Percentiles rank a stretch among this genome's conserved stretches.
Evolutionary conservation across 192 early-diverging fungal genomes (phyloP).

Genomic region (Rhizophagus clarus): DNA sequence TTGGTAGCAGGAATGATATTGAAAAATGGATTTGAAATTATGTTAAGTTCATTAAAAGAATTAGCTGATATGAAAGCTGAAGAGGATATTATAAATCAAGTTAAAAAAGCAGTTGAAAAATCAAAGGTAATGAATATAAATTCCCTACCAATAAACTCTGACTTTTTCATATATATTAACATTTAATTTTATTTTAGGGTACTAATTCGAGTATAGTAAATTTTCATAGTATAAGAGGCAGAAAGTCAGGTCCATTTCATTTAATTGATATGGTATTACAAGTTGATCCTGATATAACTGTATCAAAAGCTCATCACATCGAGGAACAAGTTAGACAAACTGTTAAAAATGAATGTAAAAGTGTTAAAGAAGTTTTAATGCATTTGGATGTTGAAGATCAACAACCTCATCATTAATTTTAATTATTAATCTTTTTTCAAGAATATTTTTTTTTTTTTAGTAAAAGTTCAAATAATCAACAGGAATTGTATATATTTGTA

Average conservation of each 20-base stretch:
- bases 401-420: slow-evolving; percentile 30
- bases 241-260: slow-evolving; percentile 60
- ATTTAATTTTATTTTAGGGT: slow-evolving; percentile 8
- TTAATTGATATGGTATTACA: slow-evolving; percentile 57
- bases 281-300: slow-evolving; percentile 49
- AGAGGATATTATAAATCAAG: slow-evolving; percentile 33
- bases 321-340: slow-evolving; percentile 33
- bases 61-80: slow-evolving; percentile 40
- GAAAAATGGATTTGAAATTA: slow-evolving; percentile 59
- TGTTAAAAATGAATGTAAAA: slow-evolving; percentile 37
- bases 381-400: slow-evolving; percentile 43
- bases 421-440: too few relatives aligned
- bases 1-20: slow-evolving; percentile 73
- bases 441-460: too few relatives aligned
- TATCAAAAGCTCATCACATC: slow-evolving; percentile 49
- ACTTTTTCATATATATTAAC: too few relatives aligned
- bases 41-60: slow-evolving; percentile 43
- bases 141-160: too few relatives aligned
- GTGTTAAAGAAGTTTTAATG: slow-evolving; percentile 42
- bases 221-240: slow-evolving; percentile 50
- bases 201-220: slow-evolving; percentile 43
- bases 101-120: slow-evolving; percentile 34
- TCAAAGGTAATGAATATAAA: not conserved
- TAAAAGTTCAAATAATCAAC: too few relatives aligned
- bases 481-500: too few relatives aligned